Base-by-base conservation (phyloP, 2,329 filamentous ascomycete genomes). In the Gaeumannomyces tritici region DNA sequence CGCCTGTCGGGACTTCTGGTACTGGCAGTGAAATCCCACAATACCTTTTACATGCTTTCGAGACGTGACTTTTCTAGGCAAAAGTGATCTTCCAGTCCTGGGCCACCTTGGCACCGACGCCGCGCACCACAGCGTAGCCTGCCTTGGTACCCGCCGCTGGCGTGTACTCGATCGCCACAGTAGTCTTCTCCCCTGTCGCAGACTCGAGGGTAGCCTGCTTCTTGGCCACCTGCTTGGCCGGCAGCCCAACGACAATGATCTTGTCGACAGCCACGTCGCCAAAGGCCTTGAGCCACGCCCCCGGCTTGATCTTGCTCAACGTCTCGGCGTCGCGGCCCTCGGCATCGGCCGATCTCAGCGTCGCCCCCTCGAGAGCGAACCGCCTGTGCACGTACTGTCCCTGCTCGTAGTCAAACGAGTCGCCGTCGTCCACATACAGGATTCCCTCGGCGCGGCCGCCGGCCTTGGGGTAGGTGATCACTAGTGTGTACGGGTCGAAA, bases 401-500 rank as follows among this genome's bases (percentile, higher is more conserved):
- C 66, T 86, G 79, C 73, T 96, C 80, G 71, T 90, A 92, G 62
- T 96, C 91, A 68, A 93, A 99, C 0, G 89, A 90, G 75, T 98
- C 93, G 59, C 95, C 95, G 67, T 99, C 95, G 71, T 99, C 95
- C 33, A 91, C 80, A 71, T 99, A 99, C 9, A 99, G 78, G 59
- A 89, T 88, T 31, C 95, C 95, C 59, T 88, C 83, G 0, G 93
- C 80, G 69, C 87, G 84, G 61, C 89, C 87, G 35, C 83, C 80
- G 12, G 35, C 8, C 67, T 85, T 84, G 67, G 84, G 80, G 21
- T 96, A 79, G 0, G 85, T 83, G 2, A 98, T 80, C 2, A 99
- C 87, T 1, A 99, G 84, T 0, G 95, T 99, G 78, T 96, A 96
- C 55, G 96, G 93, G 73, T 99, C 95, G 74, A 87, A 96, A 69